phyloP scores from a whole-genome alignment of 192 early-diverging fungal species.

The Backusella psychrophila region DNA sequence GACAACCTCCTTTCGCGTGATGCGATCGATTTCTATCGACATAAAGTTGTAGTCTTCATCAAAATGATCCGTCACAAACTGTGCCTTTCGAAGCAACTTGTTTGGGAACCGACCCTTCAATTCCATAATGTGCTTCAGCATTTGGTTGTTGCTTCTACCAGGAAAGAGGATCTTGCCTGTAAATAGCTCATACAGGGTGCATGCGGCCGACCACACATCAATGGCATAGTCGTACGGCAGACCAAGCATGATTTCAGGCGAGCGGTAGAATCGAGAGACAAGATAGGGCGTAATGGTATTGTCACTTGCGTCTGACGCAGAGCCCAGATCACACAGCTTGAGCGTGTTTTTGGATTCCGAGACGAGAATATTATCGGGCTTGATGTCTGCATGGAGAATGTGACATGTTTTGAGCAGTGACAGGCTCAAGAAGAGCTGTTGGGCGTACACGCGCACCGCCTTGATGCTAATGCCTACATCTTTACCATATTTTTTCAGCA shows the following conservation, averaged over 20 bases:
- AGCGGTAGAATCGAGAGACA: slow-evolving; percentile 93
- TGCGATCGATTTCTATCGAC: slow-evolving; percentile 56
- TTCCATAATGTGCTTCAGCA: slow-evolving; percentile 94
- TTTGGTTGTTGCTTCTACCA: slow-evolving; percentile 93
- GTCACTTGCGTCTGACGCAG: slow-evolving; percentile 83
- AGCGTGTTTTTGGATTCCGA: slow-evolving; percentile 74
- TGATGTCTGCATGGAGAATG: slow-evolving; percentile 94
- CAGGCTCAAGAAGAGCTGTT: slow-evolving; percentile 85
- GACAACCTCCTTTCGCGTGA: slow-evolving; percentile 67
- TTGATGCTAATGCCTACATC: slow-evolving; percentile 91
- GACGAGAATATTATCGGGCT: slow-evolving; percentile 97
- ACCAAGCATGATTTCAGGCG: slow-evolving; percentile 96
- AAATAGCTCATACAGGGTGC: slow-evolving; percentile 92
- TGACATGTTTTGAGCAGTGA: slow-evolving; percentile 79
- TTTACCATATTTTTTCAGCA: slow-evolving; percentile 94
- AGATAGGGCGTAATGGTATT: slow-evolving; percentile 96
- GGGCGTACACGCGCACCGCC: slow-evolving; percentile 88
- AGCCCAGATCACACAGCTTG: slow-evolving; percentile 94
- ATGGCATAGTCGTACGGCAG: slow-evolving; percentile 83
- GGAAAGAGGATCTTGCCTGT: slow-evolving; percentile 96
- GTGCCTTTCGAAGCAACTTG: slow-evolving; percentile 80
- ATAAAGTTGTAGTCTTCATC: slow-evolving; percentile 74
- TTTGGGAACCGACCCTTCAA: slow-evolving; percentile 84
- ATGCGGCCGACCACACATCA: slow-evolving; percentile 96
- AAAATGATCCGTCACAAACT: slow-evolving; percentile 86